A percentile compares a stretch with the other conserved stretches of the same genome.
phyloP scores from a whole-genome alignment of 345 rosid genomes.

The Zanthoxylum bungeanum region DNA sequence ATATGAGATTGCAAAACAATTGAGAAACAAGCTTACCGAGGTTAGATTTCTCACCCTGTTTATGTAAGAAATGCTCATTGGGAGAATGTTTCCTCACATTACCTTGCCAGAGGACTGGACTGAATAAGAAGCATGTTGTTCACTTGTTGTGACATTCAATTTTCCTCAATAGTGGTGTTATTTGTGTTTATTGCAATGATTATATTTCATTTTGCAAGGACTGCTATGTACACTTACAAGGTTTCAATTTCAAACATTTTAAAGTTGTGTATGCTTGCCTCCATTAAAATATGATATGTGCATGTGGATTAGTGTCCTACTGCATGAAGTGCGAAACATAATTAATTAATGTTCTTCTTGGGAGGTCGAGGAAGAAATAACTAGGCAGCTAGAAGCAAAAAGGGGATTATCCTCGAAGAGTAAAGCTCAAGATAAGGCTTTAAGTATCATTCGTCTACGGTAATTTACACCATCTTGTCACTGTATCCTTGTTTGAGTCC shows the following conservation, averaged over 20 bases:
- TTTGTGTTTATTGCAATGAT: neutral
- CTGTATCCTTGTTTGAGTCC: neutral
- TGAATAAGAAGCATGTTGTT: neutral
- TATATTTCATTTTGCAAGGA: neutral
- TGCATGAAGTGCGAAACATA: slow-evolving; percentile 5
- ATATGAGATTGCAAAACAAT: slow-evolving; percentile 78
- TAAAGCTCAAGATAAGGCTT: slow-evolving; percentile 94
- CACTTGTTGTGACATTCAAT: neutral
- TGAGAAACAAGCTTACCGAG: slow-evolving; percentile 86
- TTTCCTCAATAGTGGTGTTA: neutral
- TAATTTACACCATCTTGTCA: slow-evolving; percentile 26
- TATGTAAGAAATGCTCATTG: neutral
- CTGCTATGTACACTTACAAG: neutral
- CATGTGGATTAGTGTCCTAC: slow-evolving; percentile 10
- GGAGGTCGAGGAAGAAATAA: slow-evolving; percentile 84
- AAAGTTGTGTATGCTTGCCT: slow-evolving; percentile 3
- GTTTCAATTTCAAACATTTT: neutral
- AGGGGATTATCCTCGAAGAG: slow-evolving; percentile 83
- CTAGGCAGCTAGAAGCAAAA: slow-evolving; percentile 59
- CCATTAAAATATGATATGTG: neutral
- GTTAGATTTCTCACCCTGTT: slow-evolving; percentile 31
- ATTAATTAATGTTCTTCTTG: slow-evolving; percentile 26
- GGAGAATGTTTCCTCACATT: neutral
- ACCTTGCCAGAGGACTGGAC: neutral
- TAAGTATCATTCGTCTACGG: slow-evolving; percentile 71